A percentile compares a stretch with the other conserved stretches of the same genome.
Evolutionary conservation across 2,329 filamentous ascomycete genomes (phyloP).

Genomic region (Monosporascus sp.): DNA sequence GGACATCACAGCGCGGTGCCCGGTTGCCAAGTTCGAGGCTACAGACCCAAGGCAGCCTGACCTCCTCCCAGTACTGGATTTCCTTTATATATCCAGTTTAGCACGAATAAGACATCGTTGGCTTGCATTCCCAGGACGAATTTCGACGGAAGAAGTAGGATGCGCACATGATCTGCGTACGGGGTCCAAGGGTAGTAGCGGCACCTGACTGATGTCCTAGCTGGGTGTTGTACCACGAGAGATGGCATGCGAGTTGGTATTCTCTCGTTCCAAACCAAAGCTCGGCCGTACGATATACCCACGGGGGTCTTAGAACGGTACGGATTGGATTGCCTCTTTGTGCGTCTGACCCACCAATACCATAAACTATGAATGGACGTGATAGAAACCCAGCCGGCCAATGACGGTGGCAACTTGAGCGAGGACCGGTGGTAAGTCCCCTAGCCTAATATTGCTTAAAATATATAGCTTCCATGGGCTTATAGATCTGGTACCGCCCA

Average conservation of each 20-base stretch:
- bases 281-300: conserved; percentile 9
- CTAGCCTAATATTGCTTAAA: too few species aligned
- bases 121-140: too few species aligned
- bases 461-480: too few species aligned
- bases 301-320: conserved; percentile 10
- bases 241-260: not conserved
- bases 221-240: not conserved
- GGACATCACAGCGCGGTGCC: not conserved
- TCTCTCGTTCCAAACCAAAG: not conserved
- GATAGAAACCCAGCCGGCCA: not conserved
- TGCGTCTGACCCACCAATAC: not conserved
- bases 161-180: too few species aligned
- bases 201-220: not conserved
- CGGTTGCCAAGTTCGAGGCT: too few species aligned
- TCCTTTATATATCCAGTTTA: too few species aligned
- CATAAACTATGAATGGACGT: not conserved
- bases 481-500: too few species aligned
- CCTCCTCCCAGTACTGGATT: too few species aligned
- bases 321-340: not conserved
- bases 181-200: not conserved
- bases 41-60: too few species aligned
- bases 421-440: too few species aligned
- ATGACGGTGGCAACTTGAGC: not conserved
- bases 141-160: too few species aligned
- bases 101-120: too few species aligned